phyloP scores from a whole-genome alignment of 805 yeast species.

The Candida suzukii region DNA sequence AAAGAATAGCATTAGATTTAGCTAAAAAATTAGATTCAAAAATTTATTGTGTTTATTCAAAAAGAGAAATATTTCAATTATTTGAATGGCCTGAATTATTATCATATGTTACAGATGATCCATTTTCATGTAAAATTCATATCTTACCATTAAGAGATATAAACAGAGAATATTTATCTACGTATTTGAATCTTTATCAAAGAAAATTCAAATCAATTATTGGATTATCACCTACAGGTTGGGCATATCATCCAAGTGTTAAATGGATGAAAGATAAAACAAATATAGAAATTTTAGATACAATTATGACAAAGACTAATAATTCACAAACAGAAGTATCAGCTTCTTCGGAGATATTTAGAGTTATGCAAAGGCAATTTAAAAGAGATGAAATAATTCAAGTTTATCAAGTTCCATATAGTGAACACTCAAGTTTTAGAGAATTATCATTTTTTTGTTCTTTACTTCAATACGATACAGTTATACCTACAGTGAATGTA shows the following conservation, averaged over 20 bases:
- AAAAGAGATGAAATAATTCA: constrained; percentile 29
- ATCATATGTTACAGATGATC: constrained; percentile 36
- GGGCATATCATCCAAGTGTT: constrained; percentile 51
- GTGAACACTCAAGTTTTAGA: constrained; percentile 87
- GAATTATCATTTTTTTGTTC: constrained; percentile 67
- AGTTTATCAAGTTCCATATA: constrained; percentile 66
- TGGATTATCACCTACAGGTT: constrained; percentile 87
- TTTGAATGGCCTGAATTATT: constrained; percentile 38
- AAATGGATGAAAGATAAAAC: constrained; percentile 10
- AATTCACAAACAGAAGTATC: not conserved
- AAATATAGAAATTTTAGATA: constrained; percentile 5
- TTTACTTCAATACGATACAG: constrained; percentile 37
- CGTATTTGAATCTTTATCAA: constrained; percentile 41
- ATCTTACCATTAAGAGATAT: constrained; percentile 62
- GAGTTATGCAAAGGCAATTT: constrained; percentile 23
- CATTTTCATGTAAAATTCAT: constrained; percentile 53
- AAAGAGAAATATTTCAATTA: constrained; percentile 38
- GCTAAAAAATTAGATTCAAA: constrained; percentile 47
- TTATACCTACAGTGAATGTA: constrained; percentile 76
- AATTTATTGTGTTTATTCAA: constrained; percentile 44
- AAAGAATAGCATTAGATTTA: constrained; percentile 64
- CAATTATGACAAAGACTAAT: constrained; percentile 4
- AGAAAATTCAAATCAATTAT: constrained; percentile 49
- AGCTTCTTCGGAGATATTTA: not conserved
- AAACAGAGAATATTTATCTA: constrained; percentile 35